Base-by-base conservation (phyloP, 768 basidiomycete genomes). In the Xanthoconium purpureum region DNA sequence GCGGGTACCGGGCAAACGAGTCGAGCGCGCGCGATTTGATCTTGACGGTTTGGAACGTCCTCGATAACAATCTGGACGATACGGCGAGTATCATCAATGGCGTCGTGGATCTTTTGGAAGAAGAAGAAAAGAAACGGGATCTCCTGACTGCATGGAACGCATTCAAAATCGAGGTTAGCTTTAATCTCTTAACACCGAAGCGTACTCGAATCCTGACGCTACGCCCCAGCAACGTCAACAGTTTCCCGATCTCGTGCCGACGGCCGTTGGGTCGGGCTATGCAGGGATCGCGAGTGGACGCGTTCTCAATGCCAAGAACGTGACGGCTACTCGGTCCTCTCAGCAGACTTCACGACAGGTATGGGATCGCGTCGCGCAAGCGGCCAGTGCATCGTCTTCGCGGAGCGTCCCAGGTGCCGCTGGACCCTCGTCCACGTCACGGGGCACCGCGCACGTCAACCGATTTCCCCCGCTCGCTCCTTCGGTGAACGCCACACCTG, bases 311-410 rank as follows among this genome's bases (percentile, higher is more conserved):
- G 90, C 87, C 36, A 94, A 94, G 68, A 82, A 91, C 55, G 81
- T 83, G 1, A 89, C 89, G 0, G 77, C 82, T 1, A 74, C 82
- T 0, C 79, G 83, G 10, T 79, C 83, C 2, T 79, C 82, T 12
- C 75, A 78, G 30, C 77, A 78, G 57, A 77, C 83, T 3, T 84
- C 87, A 3, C 77, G 87, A 49, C 82, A 87, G 57, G 80, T 96
- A 0, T 92, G 83, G 85, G 91, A 94, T 60, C 85, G 94, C 15
- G 93, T 96, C 28, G 94, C 91, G 8, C 83, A 82, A 57, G 94
- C 91, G 0, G 94, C 93, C 0, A 68, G 74, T 0, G 74, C 77
- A 4, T 74, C 78, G 6, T 74, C 77, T 2, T 73, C 77, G 44
- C 61, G 70, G 8, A 10, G 1, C 11, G 58, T 63, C 30, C 56